phyloP scores from a whole-genome alignment of 768 basidiomycete genomes.

The Mrakia frigida region DNA sequence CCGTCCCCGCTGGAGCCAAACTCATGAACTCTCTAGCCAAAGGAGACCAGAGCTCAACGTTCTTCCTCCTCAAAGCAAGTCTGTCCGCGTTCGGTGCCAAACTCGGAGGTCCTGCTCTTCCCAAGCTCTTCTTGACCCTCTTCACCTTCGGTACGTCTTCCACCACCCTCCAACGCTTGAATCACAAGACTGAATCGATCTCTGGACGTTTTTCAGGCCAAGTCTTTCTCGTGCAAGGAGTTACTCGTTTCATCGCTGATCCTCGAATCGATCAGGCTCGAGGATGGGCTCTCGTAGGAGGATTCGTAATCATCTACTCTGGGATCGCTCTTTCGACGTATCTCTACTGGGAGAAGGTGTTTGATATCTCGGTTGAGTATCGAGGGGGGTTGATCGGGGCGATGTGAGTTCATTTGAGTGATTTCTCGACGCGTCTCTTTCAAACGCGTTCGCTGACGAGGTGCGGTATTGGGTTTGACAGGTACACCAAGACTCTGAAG shows the following conservation, averaged over 20 bases:
- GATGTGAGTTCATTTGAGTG: not conserved
- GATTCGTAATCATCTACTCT: conserved; percentile 20
- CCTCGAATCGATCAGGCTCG: not conserved
- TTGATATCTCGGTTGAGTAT: not conserved
- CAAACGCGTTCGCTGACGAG: too few species aligned
- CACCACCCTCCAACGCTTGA: not conserved
- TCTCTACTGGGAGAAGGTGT: not conserved
- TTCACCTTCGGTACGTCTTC: not conserved
- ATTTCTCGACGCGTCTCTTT: too few species aligned
- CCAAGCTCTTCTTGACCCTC: not conserved
- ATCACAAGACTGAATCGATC: too few species aligned
- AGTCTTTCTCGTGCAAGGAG: conserved; percentile 22
- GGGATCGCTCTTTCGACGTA: conserved; percentile 3
- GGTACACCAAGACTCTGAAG: conserved; percentile 14
- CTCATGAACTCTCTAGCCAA: not conserved
- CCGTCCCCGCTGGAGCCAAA: not conserved
- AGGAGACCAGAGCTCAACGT: not conserved
- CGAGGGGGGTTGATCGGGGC: conserved; percentile 15
- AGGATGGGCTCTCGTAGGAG: conserved; percentile 29
- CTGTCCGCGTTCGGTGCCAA: not conserved
- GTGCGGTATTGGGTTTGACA: too few species aligned
- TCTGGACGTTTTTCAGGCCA: not conserved
- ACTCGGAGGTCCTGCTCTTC: not conserved
- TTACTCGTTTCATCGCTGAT: conserved; percentile 17
- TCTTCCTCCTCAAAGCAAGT: conserved; percentile 13